phyloP scores from a whole-genome alignment of 176 grass and related monocot species.

The Lolium multiflorum region DNA sequence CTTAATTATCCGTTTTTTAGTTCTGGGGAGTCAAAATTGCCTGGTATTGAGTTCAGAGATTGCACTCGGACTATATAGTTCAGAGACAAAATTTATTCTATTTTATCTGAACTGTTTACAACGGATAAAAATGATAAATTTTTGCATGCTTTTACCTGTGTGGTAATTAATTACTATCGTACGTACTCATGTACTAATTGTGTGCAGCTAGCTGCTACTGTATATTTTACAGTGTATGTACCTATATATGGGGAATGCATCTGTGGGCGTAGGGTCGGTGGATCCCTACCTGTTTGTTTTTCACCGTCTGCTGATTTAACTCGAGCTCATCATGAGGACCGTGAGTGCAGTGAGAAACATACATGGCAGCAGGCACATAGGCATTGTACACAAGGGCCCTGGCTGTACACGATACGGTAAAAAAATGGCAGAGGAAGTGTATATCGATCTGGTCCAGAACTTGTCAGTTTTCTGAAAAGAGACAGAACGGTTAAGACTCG shows the following conservation, averaged over 20 bases:
- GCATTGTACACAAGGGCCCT: neutral
- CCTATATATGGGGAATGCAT: conserved; percentile 4
- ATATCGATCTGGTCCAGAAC: neutral
- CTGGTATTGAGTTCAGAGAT: too few species aligned
- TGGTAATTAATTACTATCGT: neutral
- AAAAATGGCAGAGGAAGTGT: conserved; percentile 14
- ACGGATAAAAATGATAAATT: too few species aligned
- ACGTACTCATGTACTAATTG: neutral
- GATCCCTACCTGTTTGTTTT: neutral
- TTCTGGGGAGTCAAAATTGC: too few species aligned
- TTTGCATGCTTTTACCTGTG: neutral
- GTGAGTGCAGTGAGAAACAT: neutral
- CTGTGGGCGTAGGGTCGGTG: neutral
- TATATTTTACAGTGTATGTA: neutral
- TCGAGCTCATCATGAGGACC: neutral
- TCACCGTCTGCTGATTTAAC: neutral
- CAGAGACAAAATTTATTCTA: too few species aligned
- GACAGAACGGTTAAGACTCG: conserved; percentile 1
- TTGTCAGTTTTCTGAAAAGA: conserved; percentile 27
- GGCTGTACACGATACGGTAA: conserved; percentile 19
- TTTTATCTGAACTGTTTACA: too few species aligned
- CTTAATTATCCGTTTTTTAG: too few species aligned
- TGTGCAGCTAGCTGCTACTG: neutral
- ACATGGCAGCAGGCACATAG: neutral
- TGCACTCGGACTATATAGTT: too few species aligned